A percentile compares a stretch with the other conserved stretches of the same genome.
Conservation (phyloP, 2,329 filamentous ascomycete genomes). For the Keithomyces neogunnii region DNA sequence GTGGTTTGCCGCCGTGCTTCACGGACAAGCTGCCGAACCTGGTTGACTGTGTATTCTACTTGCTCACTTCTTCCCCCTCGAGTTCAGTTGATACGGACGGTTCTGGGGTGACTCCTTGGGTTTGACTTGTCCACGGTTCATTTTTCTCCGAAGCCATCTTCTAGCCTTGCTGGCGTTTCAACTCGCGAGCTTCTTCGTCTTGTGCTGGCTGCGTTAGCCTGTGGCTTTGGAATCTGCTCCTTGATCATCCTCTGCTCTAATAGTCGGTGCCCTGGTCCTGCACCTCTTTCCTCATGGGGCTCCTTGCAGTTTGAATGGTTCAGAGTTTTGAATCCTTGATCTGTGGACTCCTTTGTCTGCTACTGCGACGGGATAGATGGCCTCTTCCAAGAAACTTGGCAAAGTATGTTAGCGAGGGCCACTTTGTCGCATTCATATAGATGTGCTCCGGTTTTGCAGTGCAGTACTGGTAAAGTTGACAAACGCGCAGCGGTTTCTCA, state of each 20-base stretch:
- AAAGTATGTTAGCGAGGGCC: slow-evolving; percentile 82
- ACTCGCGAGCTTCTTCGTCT: slow-evolving; percentile 32
- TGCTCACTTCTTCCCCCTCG: slow-evolving; percentile 8
- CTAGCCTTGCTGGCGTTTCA: slow-evolving; percentile 61
- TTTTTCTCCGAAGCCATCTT: slow-evolving; percentile 60
- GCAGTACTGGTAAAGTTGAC: slow-evolving; percentile 92
- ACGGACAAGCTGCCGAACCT: slow-evolving; percentile 44
- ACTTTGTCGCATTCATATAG: slow-evolving; percentile 91
- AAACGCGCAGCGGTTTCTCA: slow-evolving; percentile 81
- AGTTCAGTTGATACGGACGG: slow-evolving; percentile 9
- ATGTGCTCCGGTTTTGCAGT: slow-evolving; percentile 73
- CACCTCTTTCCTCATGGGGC: slow-evolving; percentile 70
- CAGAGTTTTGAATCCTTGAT: slow-evolving; percentile 85
- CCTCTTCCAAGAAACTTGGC: slow-evolving; percentile 79
- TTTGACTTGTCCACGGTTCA: slow-evolving; percentile 13
- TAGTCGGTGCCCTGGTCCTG: slow-evolving; percentile 89
- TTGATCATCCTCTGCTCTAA: slow-evolving; percentile 74
- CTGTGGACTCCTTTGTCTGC: slow-evolving; percentile 78
- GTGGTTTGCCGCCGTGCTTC: slow-evolving; percentile 55
- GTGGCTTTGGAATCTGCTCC: slow-evolving; percentile 74
- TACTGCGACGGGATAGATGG: slow-evolving; percentile 85
- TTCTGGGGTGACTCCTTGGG: slow-evolving; percentile 13
- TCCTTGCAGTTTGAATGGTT: slow-evolving; percentile 72
- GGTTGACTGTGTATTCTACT: slow-evolving; percentile 22
- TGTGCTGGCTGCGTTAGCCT: slow-evolving; percentile 38